Evolutionary conservation across 495 filamentous ascomycete genomes (phyloP), one percentile per base, ranked within the genome.

Genomic region (Daldinia concentrica): DNA sequence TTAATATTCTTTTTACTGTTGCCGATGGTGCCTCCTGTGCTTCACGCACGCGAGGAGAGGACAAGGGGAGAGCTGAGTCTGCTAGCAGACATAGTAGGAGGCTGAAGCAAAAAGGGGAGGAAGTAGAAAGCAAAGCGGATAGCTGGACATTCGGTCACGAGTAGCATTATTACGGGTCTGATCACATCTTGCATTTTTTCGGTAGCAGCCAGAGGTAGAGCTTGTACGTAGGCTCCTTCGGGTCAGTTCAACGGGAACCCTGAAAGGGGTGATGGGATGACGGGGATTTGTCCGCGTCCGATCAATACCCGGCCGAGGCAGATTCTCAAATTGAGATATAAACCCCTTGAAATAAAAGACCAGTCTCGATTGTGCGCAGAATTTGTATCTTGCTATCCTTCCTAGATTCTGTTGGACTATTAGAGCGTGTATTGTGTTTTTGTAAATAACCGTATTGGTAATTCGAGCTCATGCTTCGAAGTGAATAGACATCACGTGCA

Each of bases 311-410:
- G 19, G 36, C 61, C 57, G 50, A 64, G 29, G 30, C 65, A 68
- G 65, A 73, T 68, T 65, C 65, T 61, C 61, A 73, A 64, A 57
- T 73, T 73, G 64, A 73, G 52, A 65, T 64, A 72, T 65, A 72
- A 50, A 54, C 59, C 69, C 69, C 64, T 64, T 39, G 64, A 64
- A 72, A 64, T 64, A 64, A 30, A 73, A 68, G 64, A 68, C 60
- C 60, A 73, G 65, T 68, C 64, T 72, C 50, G 51, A 68, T 50
- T 68, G 68, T 34, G 30, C 43, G 43, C 43, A 48, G 43, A 48
- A 54, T 30, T 29, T 34, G 34, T 22, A 63, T 58, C 43, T 24
- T 24, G 8, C 17, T 24, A 48, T 12, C 43, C 17, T 19, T 3
- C 12, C 6, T 48, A 24, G 5, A 48, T 4, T 3, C 5, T 4